Evolutionary conservation across 352 stramenopile genomes (phyloP).

Genomic region (Pythium coloratum): DNA sequence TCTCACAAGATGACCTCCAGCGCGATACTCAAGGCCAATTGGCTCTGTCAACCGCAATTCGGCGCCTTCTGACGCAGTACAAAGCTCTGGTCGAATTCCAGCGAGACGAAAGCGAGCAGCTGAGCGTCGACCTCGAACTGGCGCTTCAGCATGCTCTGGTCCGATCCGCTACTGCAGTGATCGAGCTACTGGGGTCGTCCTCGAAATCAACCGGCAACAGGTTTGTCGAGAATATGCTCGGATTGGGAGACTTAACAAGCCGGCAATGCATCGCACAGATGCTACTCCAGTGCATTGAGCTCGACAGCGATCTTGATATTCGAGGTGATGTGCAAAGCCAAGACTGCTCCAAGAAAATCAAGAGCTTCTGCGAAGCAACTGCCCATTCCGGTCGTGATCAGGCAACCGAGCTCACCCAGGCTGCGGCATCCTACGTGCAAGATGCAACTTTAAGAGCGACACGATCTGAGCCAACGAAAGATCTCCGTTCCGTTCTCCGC

Average conservation of each 20-base stretch:
- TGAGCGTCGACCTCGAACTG: constrained; percentile 9
- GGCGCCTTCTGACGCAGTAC: constrained; percentile 14
- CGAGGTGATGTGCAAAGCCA: background rate
- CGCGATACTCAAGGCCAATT: background rate
- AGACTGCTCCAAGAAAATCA: constrained; percentile 11
- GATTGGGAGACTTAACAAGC: background rate
- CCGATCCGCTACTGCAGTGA: background rate
- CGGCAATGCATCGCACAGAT: background rate
- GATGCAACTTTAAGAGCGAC: background rate
- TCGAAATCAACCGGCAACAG: background rate
- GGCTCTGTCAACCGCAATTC: constrained; percentile 11
- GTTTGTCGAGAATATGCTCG: constrained; percentile 5
- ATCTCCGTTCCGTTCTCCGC: background rate
- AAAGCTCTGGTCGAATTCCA: constrained; percentile 4
- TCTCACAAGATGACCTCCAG: background rate
- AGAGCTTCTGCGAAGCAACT: constrained; percentile 5
- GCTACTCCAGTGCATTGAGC: constrained; percentile 8
- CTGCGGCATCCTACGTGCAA: background rate
- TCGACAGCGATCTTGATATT: background rate
- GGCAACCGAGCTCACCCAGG: background rate
- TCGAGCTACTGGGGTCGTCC: constrained; percentile 8
- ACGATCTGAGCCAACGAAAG: background rate
- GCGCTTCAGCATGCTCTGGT: constrained; percentile 7
- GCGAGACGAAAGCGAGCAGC: background rate
- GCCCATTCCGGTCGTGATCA: background rate